phyloP scores from a whole-genome alignment of 202 grass and related monocot species.

The Panicum virgatum region DNA sequence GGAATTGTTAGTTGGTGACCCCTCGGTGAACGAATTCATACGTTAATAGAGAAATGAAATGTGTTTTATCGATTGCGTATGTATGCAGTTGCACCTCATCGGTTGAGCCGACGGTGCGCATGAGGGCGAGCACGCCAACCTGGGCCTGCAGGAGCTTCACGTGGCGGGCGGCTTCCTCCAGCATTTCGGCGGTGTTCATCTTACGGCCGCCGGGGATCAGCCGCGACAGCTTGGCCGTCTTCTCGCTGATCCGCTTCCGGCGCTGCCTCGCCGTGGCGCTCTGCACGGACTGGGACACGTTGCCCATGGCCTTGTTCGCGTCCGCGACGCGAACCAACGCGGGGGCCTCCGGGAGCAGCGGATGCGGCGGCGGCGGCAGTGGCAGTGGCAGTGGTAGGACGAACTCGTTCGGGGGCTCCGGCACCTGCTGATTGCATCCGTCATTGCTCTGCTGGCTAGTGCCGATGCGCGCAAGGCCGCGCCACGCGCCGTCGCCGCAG shows the following conservation, averaged over 20 bases:
- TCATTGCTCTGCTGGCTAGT: background rate
- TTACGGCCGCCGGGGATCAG: slow-evolving; percentile 60
- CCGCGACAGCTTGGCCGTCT: slow-evolving; percentile 60
- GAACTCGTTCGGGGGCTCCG: background rate
- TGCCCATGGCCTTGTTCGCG: background rate
- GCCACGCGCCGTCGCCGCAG: background rate
- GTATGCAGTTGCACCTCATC: no score
- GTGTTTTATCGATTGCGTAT: no score
- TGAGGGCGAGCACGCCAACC: slow-evolving; percentile 58
- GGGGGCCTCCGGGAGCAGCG: background rate
- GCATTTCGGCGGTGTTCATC: slow-evolving; percentile 79
- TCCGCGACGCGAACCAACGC: no score
- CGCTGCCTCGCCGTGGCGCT: slow-evolving; percentile 58
- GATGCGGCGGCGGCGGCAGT: background rate
- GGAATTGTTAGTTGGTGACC: no score
- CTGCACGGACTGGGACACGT: slow-evolving; percentile 31
- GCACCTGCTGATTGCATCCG: background rate
- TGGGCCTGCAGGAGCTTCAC: slow-evolving; percentile 68
- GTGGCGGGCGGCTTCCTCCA: slow-evolving; percentile 49
- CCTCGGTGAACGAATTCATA: no score
- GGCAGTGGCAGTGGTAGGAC: background rate
- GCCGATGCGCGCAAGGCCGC: background rate
- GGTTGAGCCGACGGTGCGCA: slow-evolving; percentile 12
- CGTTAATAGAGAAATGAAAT: background rate
- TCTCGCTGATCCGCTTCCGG: slow-evolving; percentile 64